Evolutionary conservation across 139 green algal genomes (phyloP), one percentile per base, ranked within the genome.

Genomic region (Picochlorum sp.): DNA sequence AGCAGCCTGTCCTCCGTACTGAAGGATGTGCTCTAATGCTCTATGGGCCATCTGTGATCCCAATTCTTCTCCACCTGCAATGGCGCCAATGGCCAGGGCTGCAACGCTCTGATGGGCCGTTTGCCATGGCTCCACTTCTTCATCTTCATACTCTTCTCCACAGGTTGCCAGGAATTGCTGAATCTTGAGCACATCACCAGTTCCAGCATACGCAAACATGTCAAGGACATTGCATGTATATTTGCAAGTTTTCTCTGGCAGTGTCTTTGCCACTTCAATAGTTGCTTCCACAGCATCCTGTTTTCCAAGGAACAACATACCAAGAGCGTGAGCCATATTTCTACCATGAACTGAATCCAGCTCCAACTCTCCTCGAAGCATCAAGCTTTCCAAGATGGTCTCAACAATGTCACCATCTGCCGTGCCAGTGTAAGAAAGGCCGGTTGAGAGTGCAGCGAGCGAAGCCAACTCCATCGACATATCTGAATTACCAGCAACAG

Each of bases 51-150:
- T 98, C 47, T 85, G 68, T 0, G 58, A 49, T 18, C 94, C 94
- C 45, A 98, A 80, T 21, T 96, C 91, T 81, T 99, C 94, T 13
- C 76, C 85, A 89, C 95, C 92, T 11, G 89, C 92, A 4, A 99
- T 74, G 41, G 98, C 68, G 8, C 84, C 94, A 14, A 99, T 65
- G 45, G 90, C 94, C 63, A 99, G 61, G 54, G 94, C 89, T 7
- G 94, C 90, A 1, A 88, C 69, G 6, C 64, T 72, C 67, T 98
- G 92, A 71, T 96, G 86, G 20, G 65, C 64, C n/a, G 74, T 65
- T 79, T 88, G 83, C 75, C 72, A 79, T 4, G 41, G 51, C 3
- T 60, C 52, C 16, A 15, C 50, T 16, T 62, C 56, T 51, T 95
- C 81, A 2, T 71, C 60, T 63, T 96, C 88, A 31, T 91, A 78